phyloP scores from a whole-genome alignment of 495 filamentous ascomycete species.

The Penicillium parvum region DNA sequence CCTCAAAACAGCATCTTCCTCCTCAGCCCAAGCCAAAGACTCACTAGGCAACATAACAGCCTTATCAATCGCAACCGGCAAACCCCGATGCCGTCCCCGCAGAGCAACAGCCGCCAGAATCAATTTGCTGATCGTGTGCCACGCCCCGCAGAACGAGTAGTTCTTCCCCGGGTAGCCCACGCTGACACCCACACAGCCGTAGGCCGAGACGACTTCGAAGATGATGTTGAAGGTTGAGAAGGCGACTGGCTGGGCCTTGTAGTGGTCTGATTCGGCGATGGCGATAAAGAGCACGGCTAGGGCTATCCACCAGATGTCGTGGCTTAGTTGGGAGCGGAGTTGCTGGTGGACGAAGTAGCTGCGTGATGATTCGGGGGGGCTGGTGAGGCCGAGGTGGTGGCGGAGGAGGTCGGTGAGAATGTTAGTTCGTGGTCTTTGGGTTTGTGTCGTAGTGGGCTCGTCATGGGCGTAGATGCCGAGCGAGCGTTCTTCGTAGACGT shows the following conservation, averaged over 20 bases:
- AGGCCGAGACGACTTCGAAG: conserved; percentile 79
- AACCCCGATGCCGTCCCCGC: conserved; percentile 70
- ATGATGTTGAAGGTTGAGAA: conserved; percentile 81
- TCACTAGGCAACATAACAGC: conserved; percentile 69
- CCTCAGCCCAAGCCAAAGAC: conserved; percentile 51
- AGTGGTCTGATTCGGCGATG: conserved; percentile 66
- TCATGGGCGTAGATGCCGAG: conserved; percentile 60
- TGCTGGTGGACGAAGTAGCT: conserved; percentile 59
- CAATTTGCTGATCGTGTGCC: conserved; percentile 68
- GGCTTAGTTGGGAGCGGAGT: conserved; percentile 73
- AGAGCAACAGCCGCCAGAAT: conserved; percentile 76
- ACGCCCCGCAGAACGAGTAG: conserved; percentile 70
- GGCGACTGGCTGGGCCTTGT: conserved; percentile 58
- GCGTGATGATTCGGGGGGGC: conserved; percentile 30
- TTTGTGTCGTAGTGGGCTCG: conserved; percentile 15
- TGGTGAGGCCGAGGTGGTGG: conserved; percentile 27
- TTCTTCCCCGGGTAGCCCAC: conserved; percentile 63
- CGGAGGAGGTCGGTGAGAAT: conserved; percentile 23
- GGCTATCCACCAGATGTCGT: conserved; percentile 85
- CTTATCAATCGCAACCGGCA: conserved; percentile 77
- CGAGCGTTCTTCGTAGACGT: conserved; percentile 73
- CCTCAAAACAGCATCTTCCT: conserved; percentile 54
- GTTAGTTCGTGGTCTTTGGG: conserved; percentile 18
- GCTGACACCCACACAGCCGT: conserved; percentile 81
- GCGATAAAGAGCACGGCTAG: conserved; percentile 68